These are phyloP conservation scores for Eruca vesicaria DNA, from an alignment of 441 rosid species.

Conservation along the genomic window DNA sequence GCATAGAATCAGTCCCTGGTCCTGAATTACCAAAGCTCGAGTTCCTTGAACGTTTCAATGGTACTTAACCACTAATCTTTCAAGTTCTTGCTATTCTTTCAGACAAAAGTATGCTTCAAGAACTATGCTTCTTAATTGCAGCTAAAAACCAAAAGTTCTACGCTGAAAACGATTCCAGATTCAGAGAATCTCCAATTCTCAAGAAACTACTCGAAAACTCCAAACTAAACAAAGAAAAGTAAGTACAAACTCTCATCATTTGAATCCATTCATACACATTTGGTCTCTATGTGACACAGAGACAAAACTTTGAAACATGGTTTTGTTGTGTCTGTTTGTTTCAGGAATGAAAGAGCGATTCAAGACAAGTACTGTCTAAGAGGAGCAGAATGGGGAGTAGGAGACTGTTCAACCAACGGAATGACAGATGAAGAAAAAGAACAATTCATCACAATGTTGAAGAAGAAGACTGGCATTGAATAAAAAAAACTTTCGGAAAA, in stretches of 20 bases:
- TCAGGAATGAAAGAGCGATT: conserved; percentile 57
- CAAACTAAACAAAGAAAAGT: conserved; percentile 77
- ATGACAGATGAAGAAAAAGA: conserved; percentile 78
- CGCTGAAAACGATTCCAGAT: conserved; percentile 73
- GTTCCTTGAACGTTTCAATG: conserved; percentile 67
- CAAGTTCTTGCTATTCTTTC: background rate
- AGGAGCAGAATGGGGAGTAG: conserved; percentile 96
- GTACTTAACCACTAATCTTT: conserved; percentile 43
- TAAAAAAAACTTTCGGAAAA: background rate
- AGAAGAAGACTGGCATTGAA: conserved; percentile 57
- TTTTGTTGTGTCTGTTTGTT: background rate
- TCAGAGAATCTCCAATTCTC: conserved; percentile 77
- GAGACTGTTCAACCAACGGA: conserved; percentile 84
- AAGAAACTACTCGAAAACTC: conserved; percentile 78
- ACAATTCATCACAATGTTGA: conserved; percentile 72
- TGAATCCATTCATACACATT: background rate
- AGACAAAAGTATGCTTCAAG: background rate
- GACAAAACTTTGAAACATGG: conserved; percentile 13
- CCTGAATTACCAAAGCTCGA: conserved; percentile 80
- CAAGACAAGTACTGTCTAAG: conserved; percentile 85
- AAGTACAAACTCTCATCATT: conserved; percentile 15
- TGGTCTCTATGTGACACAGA: too few species aligned
- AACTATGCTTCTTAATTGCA: conserved; percentile 33
- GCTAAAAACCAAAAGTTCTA: conserved; percentile 92
- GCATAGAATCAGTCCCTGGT: conserved; percentile 84